Evolutionary conservation across 768 basidiomycete species (phyloP), one percentile per base, ranked within the genome.

Genomic region (Tubosaeta sp.): DNA sequence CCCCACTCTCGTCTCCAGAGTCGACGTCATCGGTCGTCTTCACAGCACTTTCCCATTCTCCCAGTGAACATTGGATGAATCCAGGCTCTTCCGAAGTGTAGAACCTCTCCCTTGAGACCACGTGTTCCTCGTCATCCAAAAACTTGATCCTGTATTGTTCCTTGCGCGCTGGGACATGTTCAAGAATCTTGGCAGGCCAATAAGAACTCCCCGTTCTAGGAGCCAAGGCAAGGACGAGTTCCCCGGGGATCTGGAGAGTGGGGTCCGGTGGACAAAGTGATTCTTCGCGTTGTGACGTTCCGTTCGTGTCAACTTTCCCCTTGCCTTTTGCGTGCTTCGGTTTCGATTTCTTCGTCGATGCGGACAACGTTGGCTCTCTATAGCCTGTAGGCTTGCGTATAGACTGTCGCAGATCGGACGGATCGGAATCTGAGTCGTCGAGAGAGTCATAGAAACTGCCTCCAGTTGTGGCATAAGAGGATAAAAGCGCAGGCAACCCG

Each of bases 161-260:
- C 34, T 66, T 61, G n/a, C 65, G 59, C 18, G 40, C 63, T 3
- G 67, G 64, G 21, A 79, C 49, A 57, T 83, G 87, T 0, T 59
- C 69, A 10, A 82, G 58, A 35, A 90, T 68, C 60, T 71, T 71
- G 1, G 83, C 88, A 3, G 88, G 86, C 88, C 88, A 91, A 58
- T 83, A 84, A 14, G 63, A 57, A 5, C 59, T 55, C 5, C 68
- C 57, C 6, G 63, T 62, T n/a, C 57, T 59, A 24, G 65, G 66
- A 19, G 57, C 61, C 48, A 66, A 66, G 6, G 83, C 83, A 12
- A 89, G 71, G 3, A 89, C 69, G 1, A 82, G 65, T 62, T 90
- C 87, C 3, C 86, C 88, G 3, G 86, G 86, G 32, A 88, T 79
- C 14, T 76, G 66, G 21, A 86, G 71, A 0, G 71, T 64, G 4